These are phyloP conservation scores for Sarcodon sp. DNA, from an alignment of 768 basidiomycete species.

Conservation along the genomic window DNA sequence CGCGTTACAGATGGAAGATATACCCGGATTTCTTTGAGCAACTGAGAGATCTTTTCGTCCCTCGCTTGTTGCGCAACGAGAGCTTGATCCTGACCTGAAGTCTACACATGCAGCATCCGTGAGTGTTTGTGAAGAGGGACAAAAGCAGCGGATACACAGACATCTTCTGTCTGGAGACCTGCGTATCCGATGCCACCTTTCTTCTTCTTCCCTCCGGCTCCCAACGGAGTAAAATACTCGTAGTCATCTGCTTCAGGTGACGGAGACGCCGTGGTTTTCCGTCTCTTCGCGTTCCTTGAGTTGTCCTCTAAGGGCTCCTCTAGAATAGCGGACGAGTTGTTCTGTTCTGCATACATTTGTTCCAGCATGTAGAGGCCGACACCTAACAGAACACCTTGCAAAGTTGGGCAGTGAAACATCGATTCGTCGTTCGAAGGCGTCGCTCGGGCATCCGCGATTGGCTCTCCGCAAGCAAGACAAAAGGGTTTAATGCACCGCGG, in stretches of 20 bases:
- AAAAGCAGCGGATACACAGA: slow-evolving; percentile 24
- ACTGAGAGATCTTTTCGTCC: slow-evolving; percentile 58
- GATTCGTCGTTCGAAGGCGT: slow-evolving; percentile 29
- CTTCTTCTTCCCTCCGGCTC: slow-evolving; percentile 43
- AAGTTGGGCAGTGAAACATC: slow-evolving; percentile 80
- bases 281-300: slow-evolving; percentile 25
- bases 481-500: slow-evolving; percentile 16
- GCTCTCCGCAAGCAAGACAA: slow-evolving; percentile 38
- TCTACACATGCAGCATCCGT: slow-evolving; percentile 26
- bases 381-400: slow-evolving; percentile 87
- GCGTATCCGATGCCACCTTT: slow-evolving; percentile 84
- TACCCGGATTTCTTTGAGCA: slow-evolving; percentile 62
- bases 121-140: slow-evolving; percentile 1
- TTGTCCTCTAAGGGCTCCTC: slow-evolving; percentile 14
- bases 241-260: slow-evolving; percentile 39
- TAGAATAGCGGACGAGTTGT: slow-evolving; percentile 15
- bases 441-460: slow-evolving; percentile 8
- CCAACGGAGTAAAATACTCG: slow-evolving; percentile 27
- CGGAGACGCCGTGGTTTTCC: slow-evolving; percentile 19
- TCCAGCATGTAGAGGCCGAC: slow-evolving; percentile 84
- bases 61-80: slow-evolving; percentile 56
- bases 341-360: slow-evolving; percentile 48
- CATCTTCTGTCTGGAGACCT: slow-evolving; percentile 75
- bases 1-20: slow-evolving; percentile 79
- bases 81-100: slow-evolving; percentile 71